Percentiles rank a stretch among this genome's conserved stretches.
These are phyloP conservation scores for Arabis hirsuta DNA, from an alignment of 345 rosid genomes.

Conservation along the genomic window DNA sequence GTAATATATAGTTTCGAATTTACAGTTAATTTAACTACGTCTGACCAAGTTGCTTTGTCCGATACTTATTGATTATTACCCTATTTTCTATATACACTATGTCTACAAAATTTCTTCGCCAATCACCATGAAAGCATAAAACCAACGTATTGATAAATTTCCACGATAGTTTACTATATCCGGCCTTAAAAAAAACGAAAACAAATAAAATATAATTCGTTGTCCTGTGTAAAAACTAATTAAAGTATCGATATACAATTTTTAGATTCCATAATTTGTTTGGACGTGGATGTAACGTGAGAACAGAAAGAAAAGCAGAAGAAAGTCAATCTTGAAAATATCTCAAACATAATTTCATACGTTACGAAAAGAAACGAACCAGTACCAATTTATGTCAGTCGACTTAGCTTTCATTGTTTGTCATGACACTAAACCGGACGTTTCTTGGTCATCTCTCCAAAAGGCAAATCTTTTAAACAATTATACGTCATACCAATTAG, in stretches of 20 bases:
- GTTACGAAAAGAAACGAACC: constrained; percentile 23
- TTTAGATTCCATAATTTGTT: constrained; percentile 16
- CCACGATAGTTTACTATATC: not conserved
- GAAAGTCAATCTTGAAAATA: constrained; percentile 34
- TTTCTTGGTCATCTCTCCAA: constrained; percentile 26
- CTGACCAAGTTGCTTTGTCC: not conserved
- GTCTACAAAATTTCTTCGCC: not conserved
- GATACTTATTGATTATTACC: not conserved
- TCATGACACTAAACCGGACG: constrained; percentile 19
- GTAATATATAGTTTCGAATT: not conserved
- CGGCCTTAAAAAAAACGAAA: not conserved
- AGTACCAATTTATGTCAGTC: constrained; percentile 30
- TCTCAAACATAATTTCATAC: not conserved
- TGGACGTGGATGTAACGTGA: constrained; percentile 8
- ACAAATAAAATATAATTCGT: not conserved
- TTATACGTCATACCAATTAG: constrained; percentile 17
- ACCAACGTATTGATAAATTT: not conserved
- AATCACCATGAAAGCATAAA: not conserved
- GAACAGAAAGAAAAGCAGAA: constrained; percentile 24
- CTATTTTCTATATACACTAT: not conserved
- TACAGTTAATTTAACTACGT: not conserved
- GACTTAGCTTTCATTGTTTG: constrained; percentile 31
- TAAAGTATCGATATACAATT: not conserved
- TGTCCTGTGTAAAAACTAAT: too few relatives aligned
- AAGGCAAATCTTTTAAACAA: constrained; percentile 14